Evolutionary conservation across 2,329 filamentous ascomycete species (phyloP).

Genomic region (Trichoderma atroviride): DNA sequence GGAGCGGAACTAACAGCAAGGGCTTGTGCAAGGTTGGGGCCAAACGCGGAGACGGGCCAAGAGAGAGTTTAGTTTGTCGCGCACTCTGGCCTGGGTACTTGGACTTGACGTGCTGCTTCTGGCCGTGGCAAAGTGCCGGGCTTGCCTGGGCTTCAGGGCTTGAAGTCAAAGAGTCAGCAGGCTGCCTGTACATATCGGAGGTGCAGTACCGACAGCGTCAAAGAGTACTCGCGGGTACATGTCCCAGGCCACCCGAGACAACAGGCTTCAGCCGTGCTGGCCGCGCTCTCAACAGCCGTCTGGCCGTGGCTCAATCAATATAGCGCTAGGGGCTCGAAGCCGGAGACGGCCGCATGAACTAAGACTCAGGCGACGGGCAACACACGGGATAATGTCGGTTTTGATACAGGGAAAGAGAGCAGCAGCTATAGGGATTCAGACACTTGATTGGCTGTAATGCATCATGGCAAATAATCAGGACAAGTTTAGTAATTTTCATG

Average conservation of each 20-base stretch:
- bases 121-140: not conserved
- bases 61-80: slow-evolving; percentile 25
- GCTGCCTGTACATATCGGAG: not conserved
- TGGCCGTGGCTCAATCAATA: not conserved
- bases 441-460: not conserved
- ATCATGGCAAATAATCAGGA: not conserved
- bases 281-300: slow-evolving; percentile 9
- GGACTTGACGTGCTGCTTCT: not conserved
- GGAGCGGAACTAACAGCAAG: slow-evolving; percentile 17
- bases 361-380: slow-evolving; percentile 16
- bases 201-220: not conserved
- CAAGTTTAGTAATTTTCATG: not conserved
- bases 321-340: slow-evolving; percentile 13
- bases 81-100: not conserved
- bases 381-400: slow-evolving; percentile 20
- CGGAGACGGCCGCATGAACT: slow-evolving; percentile 19
- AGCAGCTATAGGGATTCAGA: too few species aligned
- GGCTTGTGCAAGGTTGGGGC: slow-evolving; percentile 25
- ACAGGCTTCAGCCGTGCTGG: slow-evolving; percentile 11
- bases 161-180: too few species aligned
- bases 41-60: slow-evolving; percentile 29
- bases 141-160: too few species aligned
- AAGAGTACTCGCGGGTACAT: not conserved
- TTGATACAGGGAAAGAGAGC: not conserved
- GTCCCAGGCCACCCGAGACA: not conserved